Evolutionary conservation across 805 yeast genomes (phyloP).

Genomic region (Hanseniaspora meyeri): DNA sequence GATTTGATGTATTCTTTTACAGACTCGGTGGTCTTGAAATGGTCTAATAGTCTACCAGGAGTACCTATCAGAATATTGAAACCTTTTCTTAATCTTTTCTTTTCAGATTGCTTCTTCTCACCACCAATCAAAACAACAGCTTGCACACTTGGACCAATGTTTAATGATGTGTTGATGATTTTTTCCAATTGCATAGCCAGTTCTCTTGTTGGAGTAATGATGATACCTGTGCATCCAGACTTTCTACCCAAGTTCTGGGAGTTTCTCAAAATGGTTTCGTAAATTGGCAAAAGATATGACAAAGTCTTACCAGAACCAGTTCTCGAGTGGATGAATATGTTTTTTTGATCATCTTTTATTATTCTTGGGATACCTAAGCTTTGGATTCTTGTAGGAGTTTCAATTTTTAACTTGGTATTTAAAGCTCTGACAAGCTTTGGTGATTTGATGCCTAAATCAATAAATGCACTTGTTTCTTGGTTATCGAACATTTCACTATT

Average conservation of each 20-base stretch:
- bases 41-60: constrained; percentile 93
- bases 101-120: constrained; percentile 92
- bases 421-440: constrained; percentile 40
- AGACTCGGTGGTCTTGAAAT: constrained; percentile 74
- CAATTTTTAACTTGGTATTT: constrained; percentile 40
- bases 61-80: constrained; percentile 93
- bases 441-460: constrained; percentile 55
- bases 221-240: constrained; percentile 78
- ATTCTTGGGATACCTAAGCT: constrained; percentile 61
- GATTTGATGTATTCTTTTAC: constrained; percentile 41
- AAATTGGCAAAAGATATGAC: constrained; percentile 72
- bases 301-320: constrained; percentile 97
- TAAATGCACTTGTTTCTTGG: constrained; percentile 56
- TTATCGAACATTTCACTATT: constrained; percentile 78
- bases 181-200: constrained; percentile 80
- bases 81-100: constrained; percentile 90
- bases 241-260: constrained; percentile 34
- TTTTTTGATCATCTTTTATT: constrained; percentile 31
- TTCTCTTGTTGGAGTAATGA: constrained; percentile 90
- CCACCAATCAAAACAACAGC: constrained; percentile 95
- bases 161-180: constrained; percentile 34
- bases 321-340: constrained; percentile 86
- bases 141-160: constrained; percentile 45
- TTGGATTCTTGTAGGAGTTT: constrained; percentile 78
- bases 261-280: constrained; percentile 50